These are phyloP conservation scores for Penicillium pancosmium DNA, from an alignment of 495 filamentous ascomycete genomes.

Conservation along the genomic window DNA sequence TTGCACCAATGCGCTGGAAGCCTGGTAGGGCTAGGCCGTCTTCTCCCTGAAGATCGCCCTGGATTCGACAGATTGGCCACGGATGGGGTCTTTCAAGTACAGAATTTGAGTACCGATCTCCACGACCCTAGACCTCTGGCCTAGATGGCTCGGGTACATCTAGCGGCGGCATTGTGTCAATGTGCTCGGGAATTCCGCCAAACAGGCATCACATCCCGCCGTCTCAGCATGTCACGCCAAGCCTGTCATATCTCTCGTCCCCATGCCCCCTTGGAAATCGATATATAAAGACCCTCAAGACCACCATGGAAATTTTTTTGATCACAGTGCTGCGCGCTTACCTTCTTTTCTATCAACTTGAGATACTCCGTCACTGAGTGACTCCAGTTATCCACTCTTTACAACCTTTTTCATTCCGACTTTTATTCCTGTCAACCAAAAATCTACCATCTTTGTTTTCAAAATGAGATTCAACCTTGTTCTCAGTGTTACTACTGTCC, in stretches of 20 bases:
- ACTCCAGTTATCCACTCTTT: slow-evolving; percentile 26
- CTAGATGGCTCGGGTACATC: slow-evolving; percentile 15
- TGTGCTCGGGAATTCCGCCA: background rate
- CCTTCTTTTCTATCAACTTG: slow-evolving; percentile 24
- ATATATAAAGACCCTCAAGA: slow-evolving; percentile 22
- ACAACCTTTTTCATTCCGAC: slow-evolving; percentile 11
- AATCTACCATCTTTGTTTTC: slow-evolving; percentile 18
- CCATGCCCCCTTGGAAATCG: background rate
- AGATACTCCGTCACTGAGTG: slow-evolving; percentile 21
- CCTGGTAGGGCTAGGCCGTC: slow-evolving; percentile 4
- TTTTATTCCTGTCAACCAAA: slow-evolving; percentile 2
- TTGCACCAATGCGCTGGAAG: slow-evolving; percentile 14
- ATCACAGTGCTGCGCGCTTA: slow-evolving; percentile 33
- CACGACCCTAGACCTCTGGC: slow-evolving; percentile 8
- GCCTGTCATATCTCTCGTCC: background rate
- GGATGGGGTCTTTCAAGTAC: slow-evolving; percentile 1
- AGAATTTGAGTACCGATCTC: slow-evolving; percentile 17
- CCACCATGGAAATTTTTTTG: slow-evolving; percentile 10
- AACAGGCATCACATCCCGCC: background rate
- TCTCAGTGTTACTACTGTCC: slow-evolving; percentile 31
- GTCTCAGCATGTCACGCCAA: background rate
- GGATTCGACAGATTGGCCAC: slow-evolving; percentile 14
- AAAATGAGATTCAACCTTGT: slow-evolving; percentile 37
- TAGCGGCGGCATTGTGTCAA: slow-evolving; percentile 8
- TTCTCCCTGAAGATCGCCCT: slow-evolving; percentile 5